Conservation (phyloP, 371 early-diverging fungal species). For the Mortierella sp. region DNA sequence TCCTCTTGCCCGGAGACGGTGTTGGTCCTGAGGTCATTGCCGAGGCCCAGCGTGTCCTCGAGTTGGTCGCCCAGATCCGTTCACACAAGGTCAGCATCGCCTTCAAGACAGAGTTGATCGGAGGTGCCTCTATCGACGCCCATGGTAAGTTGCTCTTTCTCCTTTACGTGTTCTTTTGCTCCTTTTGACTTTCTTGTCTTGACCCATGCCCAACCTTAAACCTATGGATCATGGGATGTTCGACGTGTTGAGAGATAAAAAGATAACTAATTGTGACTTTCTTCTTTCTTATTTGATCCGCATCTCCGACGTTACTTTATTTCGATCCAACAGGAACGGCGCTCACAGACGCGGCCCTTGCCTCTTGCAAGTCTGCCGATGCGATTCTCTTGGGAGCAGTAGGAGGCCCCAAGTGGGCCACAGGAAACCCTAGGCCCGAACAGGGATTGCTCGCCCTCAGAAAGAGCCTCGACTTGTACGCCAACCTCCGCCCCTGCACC, state of each 20-base stretch:
- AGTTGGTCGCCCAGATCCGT: conserved; percentile 77
- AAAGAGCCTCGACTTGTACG: conserved; percentile 92
- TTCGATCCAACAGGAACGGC: conserved; percentile 74
- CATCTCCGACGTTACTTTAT: neutral
- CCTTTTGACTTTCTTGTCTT: neutral
- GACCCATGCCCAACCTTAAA: neutral
- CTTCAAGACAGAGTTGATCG: conserved; percentile 88
- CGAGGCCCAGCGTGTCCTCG: conserved; percentile 91
- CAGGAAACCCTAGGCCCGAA: conserved; percentile 91
- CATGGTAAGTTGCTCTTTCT: conserved; percentile 66
- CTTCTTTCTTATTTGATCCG: conserved; percentile 11
- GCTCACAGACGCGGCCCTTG: conserved; percentile 83
- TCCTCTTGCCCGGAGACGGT: conserved; percentile 95
- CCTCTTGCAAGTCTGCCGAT: conserved; percentile 84
- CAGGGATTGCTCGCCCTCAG: conserved; percentile 93
- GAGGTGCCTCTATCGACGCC: conserved; percentile 94
- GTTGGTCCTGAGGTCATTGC: conserved; percentile 95
- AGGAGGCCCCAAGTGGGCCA: conserved; percentile 96
- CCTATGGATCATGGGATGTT: conserved; percentile 4
- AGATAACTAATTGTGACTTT: conserved; percentile 42
- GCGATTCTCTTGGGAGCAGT: conserved; percentile 97
- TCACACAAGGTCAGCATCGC: conserved; percentile 72
- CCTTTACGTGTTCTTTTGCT: neutral
- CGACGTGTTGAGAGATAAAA: neutral
- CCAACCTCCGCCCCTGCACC: conserved; percentile 94